These are phyloP conservation scores for Perkinsus marinus DNA, from an alignment of 169 alveolate species.

Conservation along the genomic window DNA sequence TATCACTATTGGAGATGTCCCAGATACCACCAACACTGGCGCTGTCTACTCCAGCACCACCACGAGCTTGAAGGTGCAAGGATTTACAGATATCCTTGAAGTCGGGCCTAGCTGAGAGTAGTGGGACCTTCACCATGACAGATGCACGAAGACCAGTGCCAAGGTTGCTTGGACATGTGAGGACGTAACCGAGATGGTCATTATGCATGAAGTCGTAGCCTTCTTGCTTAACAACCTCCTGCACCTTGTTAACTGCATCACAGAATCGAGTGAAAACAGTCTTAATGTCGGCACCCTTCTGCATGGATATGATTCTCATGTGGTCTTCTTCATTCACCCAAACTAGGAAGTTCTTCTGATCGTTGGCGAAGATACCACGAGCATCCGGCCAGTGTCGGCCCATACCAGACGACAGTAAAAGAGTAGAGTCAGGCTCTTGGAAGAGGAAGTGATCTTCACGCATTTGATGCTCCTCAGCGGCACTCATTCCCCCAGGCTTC, in stretches of 20 bases:
- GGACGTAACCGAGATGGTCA: slow-evolving; percentile 9
- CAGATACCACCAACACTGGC: slow-evolving; percentile 9
- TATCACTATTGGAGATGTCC: slow-evolving; percentile 10
- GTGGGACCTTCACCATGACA: slow-evolving; percentile 24
- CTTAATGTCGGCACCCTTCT: slow-evolving; percentile 30
- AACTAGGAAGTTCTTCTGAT: slow-evolving; percentile 28
- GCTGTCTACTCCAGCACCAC: slow-evolving; percentile 12
- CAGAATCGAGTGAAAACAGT: slow-evolving; percentile 26
- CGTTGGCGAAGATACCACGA: slow-evolving; percentile 35
- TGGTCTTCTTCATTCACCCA: slow-evolving; percentile 48
- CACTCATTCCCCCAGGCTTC: background rate
- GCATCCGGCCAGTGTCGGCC: slow-evolving; percentile 51
- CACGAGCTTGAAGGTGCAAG: slow-evolving; percentile 11
- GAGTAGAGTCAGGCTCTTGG: slow-evolving; percentile 31
- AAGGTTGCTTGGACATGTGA: slow-evolving; percentile 30
- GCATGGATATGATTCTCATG: slow-evolving; percentile 31
- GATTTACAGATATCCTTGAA: slow-evolving; percentile 8
- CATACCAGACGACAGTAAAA: slow-evolving; percentile 13
- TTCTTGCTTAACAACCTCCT: slow-evolving; percentile 8
- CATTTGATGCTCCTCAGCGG: slow-evolving; percentile 19
- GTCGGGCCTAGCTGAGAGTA: slow-evolving; percentile 9
- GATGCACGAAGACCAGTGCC: slow-evolving; percentile 43
- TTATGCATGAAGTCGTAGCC: slow-evolving; percentile 11
- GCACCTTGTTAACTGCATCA: slow-evolving; percentile 13
- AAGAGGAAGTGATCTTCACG: slow-evolving; percentile 32